Conservation (phyloP, 176 grass and related monocot genomes). For the Triticum urartu region DNA sequence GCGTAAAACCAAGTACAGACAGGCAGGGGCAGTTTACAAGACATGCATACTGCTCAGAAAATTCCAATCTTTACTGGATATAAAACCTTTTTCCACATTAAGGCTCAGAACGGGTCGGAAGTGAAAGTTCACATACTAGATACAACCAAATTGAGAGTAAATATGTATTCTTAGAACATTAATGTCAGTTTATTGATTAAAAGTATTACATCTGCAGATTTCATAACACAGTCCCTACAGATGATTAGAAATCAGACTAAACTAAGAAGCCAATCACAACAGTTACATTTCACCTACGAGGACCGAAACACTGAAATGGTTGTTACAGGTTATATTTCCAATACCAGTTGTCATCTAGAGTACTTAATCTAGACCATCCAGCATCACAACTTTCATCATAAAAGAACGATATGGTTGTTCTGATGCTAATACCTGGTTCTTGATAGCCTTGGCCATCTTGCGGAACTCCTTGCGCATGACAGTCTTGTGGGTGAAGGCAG, state of each 20-base stretch:
- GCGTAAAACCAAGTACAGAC: not conserved
- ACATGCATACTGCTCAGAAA: no score
- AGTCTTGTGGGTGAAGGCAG: constrained; percentile 45
- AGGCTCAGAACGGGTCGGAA: not conserved
- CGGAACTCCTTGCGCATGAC: constrained; percentile 73
- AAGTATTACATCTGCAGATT: not conserved
- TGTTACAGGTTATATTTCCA: constrained; percentile 21
- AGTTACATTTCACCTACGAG: not conserved
- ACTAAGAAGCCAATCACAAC: not conserved
- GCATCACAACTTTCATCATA: not conserved
- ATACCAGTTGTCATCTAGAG: not conserved
- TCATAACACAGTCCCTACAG: not conserved
- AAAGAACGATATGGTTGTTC: not conserved
- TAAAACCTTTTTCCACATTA: not conserved
- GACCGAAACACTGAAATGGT: not conserved
- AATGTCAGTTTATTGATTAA: not conserved
- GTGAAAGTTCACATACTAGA: not conserved
- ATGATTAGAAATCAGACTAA: not conserved
- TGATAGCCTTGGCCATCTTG: constrained; percentile 85
- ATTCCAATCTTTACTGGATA: not conserved
- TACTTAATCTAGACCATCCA: not conserved
- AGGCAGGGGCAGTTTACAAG: not conserved
- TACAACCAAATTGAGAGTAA: not conserved
- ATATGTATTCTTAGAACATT: not conserved
- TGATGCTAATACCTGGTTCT: constrained; percentile 62